Conservation (phyloP, 805 yeast species). For the Kurtzmaniella fragi region DNA sequence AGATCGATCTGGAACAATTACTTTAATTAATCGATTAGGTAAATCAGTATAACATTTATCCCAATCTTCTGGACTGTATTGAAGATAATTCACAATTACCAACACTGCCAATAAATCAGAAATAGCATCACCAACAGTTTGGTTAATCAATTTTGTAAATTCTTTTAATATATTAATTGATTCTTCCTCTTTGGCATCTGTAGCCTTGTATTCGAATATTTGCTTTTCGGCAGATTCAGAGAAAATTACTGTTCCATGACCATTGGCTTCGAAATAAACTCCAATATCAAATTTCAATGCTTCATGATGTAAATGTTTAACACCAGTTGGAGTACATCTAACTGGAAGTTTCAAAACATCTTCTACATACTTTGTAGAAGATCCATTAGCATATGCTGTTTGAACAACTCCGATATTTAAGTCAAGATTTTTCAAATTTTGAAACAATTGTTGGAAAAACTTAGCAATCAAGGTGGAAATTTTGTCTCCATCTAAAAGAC, state of each 20-base stretch:
- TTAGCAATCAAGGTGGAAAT: conserved; percentile 80
- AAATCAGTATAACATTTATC: conserved; percentile 71
- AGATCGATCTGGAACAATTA: conserved; percentile 75
- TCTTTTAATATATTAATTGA: conserved; percentile 53
- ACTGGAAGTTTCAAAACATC: conserved; percentile 68
- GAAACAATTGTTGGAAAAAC: conserved; percentile 48
- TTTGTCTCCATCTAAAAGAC: conserved; percentile 86
- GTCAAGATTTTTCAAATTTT: conserved; percentile 41
- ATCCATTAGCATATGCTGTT: conserved; percentile 97
- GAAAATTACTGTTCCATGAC: conserved; percentile 96
- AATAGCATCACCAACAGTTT: conserved; percentile 97
- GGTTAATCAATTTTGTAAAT: conserved; percentile 76
- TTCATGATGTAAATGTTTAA: conserved; percentile 92
- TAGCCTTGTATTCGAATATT: conserved; percentile 28
- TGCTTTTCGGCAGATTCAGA: conserved; percentile 43
- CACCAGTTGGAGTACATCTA: conserved; percentile 90
- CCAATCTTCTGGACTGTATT: conserved; percentile 68
- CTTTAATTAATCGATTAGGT: conserved; percentile 82
- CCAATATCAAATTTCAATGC: conserved; percentile 84
- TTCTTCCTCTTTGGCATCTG: conserved; percentile 34
- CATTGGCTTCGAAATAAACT: conserved; percentile 95
- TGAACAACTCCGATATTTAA: conserved; percentile 79
- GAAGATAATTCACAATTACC: conserved; percentile 52
- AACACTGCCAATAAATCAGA: conserved; percentile 83
- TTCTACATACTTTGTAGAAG: conserved; percentile 69